These are phyloP conservation scores for Yamadazyma sp. DNA, from an alignment of 805 yeast genomes.

Conservation along the genomic window DNA sequence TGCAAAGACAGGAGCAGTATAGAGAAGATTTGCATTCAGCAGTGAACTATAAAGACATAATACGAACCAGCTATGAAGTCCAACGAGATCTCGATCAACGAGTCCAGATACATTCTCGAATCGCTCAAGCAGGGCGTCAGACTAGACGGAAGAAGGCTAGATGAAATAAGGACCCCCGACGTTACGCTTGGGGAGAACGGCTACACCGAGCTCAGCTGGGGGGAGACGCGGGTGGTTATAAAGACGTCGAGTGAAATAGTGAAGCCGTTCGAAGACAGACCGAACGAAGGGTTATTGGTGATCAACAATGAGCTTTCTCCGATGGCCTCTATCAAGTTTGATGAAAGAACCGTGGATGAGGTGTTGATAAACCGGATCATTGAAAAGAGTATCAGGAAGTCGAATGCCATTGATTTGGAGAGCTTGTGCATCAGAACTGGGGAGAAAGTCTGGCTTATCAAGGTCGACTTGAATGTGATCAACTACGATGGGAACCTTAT, in stretches of 20 bases:
- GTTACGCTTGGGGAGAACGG: conserved; percentile 48
- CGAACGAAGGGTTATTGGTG: conserved; percentile 86
- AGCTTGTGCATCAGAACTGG: conserved; percentile 90
- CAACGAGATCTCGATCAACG: conserved; percentile 13
- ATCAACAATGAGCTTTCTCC: conserved; percentile 86
- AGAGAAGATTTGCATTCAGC: conserved; percentile 3
- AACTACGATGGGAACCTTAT: conserved; percentile 92
- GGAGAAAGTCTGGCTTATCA: conserved; percentile 82
- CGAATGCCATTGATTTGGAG: conserved; percentile 89
- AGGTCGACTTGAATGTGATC: conserved; percentile 87
- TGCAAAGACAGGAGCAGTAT: conserved; percentile 5
- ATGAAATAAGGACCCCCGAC: conserved; percentile 66
- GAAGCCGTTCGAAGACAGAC: conserved; percentile 85
- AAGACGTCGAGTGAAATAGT: conserved; percentile 74
- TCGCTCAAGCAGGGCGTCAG: conserved; percentile 64
- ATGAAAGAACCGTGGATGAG: conserved; percentile 75
- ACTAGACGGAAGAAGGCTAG: conserved; percentile 65
- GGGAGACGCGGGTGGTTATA: conserved; percentile 67
- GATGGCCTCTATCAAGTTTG: conserved; percentile 86
- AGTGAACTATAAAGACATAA: no score
- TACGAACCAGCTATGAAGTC: conserved; percentile 7
- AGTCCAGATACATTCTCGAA: conserved; percentile 58
- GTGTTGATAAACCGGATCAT: conserved; percentile 75
- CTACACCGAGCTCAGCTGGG: conserved; percentile 74
- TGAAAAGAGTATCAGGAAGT: conserved; percentile 88